Percentiles rank a stretch among this genome's conserved stretches.
Evolutionary conservation across 106 monocot species (phyloP).

Genomic region (Dactylorhiza incarnata): DNA sequence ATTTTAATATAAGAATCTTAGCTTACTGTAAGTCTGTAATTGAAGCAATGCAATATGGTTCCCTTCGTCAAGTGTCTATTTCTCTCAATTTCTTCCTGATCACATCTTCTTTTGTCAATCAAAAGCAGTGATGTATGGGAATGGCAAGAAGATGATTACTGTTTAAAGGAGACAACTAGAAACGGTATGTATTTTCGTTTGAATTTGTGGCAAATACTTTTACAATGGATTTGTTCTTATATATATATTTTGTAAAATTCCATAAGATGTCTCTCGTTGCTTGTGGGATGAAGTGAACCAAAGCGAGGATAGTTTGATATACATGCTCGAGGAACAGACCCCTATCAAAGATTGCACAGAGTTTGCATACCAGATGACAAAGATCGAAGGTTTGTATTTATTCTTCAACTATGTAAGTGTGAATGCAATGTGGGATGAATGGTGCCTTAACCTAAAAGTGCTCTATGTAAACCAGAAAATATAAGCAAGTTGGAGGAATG

Average conservation of each 20-base stretch:
- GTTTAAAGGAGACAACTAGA: slow-evolving; percentile 20
- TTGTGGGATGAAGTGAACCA: slow-evolving; percentile 53
- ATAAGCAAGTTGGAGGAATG: slow-evolving; percentile 39
- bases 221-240: slow-evolving; percentile 1
- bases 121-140: slow-evolving; percentile 56
- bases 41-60: neutral
- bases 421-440: neutral
- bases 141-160: slow-evolving; percentile 58
- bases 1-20: too few relatives aligned
- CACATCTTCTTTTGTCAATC: neutral
- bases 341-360: slow-evolving; percentile 78
- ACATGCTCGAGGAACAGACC: slow-evolving; percentile 75
- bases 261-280: slow-evolving; percentile 29
- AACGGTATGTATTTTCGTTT: slow-evolving; percentile 27
- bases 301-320: slow-evolving; percentile 44
- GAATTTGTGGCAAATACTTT: neutral
- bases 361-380: slow-evolving; percentile 18
- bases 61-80: neutral
- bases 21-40: too few relatives aligned
- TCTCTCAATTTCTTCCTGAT: neutral
- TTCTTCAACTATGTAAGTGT: neutral
- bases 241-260: neutral
- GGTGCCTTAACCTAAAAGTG: neutral
- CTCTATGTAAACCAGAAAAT: slow-evolving; percentile 32
- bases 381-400: slow-evolving; percentile 31